Evolutionary conservation across 75 land plant genomes (phyloP).

Genomic region (Picea sitchensis): DNA sequence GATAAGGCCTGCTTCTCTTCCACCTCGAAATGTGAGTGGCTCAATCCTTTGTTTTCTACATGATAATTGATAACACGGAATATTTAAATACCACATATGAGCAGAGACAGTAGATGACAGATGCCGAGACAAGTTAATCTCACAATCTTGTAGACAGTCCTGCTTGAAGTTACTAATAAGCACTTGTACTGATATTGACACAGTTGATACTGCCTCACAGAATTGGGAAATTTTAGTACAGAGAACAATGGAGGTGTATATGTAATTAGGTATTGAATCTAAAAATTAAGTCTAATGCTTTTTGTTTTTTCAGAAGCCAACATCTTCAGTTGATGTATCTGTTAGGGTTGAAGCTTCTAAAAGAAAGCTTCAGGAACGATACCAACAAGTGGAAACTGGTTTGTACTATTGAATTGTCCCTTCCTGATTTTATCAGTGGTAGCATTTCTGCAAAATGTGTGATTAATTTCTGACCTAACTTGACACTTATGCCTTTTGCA

Average conservation of each 20-base stretch:
- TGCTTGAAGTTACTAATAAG: no score
- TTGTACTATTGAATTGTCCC: not conserved
- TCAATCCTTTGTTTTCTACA: not conserved
- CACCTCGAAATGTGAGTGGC: not conserved
- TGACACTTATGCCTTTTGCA: slow-evolving; percentile 6
- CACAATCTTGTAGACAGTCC: no score
- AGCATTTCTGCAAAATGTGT: not conserved
- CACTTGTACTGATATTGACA: no score
- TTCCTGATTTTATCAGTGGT: not conserved
- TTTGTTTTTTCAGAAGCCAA: slow-evolving; percentile 27
- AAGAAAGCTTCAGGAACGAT: slow-evolving; percentile 38
- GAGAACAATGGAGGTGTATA: no score
- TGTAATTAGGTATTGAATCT: not conserved
- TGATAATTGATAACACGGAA: not conserved
- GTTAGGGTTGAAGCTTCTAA: slow-evolving; percentile 28
- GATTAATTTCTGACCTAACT: not conserved
- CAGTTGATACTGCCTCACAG: no score
- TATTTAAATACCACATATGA: not conserved
- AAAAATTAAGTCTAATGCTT: not conserved
- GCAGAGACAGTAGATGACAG: not conserved
- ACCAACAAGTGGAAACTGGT: slow-evolving; percentile 34
- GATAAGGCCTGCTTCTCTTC: not conserved
- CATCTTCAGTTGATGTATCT: slow-evolving; percentile 23
- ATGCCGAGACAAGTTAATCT: no score
- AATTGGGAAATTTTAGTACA: no score